A percentile compares a stretch with the other conserved stretches of the same genome.
Evolutionary conservation across 345 rosid species (phyloP).

Genomic region (Populus pruinosa): DNA sequence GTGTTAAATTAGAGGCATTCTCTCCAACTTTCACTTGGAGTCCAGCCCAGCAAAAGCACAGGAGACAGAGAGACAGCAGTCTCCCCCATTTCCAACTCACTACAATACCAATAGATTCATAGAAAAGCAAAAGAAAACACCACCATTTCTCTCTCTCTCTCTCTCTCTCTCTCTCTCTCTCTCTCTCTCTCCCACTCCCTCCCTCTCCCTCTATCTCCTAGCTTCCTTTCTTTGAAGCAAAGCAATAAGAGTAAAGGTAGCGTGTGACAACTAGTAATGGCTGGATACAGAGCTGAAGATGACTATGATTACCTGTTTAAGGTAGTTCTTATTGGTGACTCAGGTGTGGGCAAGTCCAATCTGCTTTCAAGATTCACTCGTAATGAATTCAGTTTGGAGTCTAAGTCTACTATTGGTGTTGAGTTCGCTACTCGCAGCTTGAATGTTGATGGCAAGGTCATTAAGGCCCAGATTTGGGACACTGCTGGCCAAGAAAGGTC

Average conservation of each 20-base stretch:
- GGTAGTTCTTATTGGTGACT: conserved; percentile 84
- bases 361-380: conserved; percentile 87
- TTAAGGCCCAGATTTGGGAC: conserved; percentile 99
- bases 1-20: no score
- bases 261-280: conserved; percentile 38
- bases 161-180: no score
- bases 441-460: conserved; percentile 72
- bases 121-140: background rate
- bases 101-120: background rate
- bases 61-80: conserved; percentile 11
- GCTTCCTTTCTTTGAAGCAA: conserved; percentile 11
- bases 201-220: background rate
- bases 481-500: conserved; percentile 97
- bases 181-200: background rate
- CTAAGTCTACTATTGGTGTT: conserved; percentile 88
- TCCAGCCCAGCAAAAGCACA: conserved; percentile 18
- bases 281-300: conserved; percentile 88
- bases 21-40: background rate
- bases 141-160: background rate
- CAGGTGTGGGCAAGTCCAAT: conserved; percentile 93
- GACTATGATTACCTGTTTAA: conserved; percentile 94
- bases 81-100: conserved; percentile 22
- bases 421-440: conserved; percentile 97
- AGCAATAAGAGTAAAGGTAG: background rate
- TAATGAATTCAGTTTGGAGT: conserved; percentile 90